phyloP scores from a whole-genome alignment of 164 flowering plant genomes.

The Akebia trifoliata region DNA sequence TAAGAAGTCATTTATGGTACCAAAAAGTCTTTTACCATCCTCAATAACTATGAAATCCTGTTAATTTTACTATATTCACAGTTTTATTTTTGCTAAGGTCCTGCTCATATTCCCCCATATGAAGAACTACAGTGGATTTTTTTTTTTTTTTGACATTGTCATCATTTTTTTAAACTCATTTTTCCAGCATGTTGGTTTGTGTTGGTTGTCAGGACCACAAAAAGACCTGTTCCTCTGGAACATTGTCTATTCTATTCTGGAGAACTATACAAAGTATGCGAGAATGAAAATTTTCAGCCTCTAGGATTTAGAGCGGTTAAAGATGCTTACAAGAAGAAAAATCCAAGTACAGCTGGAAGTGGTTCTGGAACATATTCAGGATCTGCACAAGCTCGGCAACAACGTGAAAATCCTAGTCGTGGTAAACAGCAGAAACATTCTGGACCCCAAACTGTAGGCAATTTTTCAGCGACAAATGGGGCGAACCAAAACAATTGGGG shows the following conservation, averaged over 20 bases:
- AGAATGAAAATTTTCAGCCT: conserved; percentile 59
- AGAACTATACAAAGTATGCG: conserved; percentile 86
- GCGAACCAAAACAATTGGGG: conserved; percentile 54
- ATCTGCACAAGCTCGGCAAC: conserved; percentile 50
- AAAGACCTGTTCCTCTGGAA: conserved; percentile 98
- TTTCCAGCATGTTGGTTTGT: conserved; percentile 6
- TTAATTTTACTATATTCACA: too few species aligned
- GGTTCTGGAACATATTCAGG: conserved; percentile 40
- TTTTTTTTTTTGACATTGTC: not conserved
- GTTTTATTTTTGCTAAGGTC: not conserved
- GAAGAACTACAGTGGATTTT: conserved; percentile 3
- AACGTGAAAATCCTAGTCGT: conserved; percentile 49
- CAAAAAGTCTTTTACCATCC: not conserved
- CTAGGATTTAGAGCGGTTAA: conserved; percentile 79
- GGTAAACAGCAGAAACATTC: conserved; percentile 71
- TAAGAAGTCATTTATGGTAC: conserved; percentile 22
- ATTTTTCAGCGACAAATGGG: conserved; percentile 36
- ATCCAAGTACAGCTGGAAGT: conserved; percentile 33
- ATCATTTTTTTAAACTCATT: not conserved
- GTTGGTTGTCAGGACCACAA: conserved; percentile 65
- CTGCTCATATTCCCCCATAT: not conserved
- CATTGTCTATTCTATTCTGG: conserved; percentile 92
- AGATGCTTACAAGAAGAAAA: conserved; percentile 77
- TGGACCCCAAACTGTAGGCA: conserved; percentile 40
- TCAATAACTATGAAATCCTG: too few species aligned